phyloP scores from a whole-genome alignment of 129 eudicot species.

The Flaveria bidentis region DNA sequence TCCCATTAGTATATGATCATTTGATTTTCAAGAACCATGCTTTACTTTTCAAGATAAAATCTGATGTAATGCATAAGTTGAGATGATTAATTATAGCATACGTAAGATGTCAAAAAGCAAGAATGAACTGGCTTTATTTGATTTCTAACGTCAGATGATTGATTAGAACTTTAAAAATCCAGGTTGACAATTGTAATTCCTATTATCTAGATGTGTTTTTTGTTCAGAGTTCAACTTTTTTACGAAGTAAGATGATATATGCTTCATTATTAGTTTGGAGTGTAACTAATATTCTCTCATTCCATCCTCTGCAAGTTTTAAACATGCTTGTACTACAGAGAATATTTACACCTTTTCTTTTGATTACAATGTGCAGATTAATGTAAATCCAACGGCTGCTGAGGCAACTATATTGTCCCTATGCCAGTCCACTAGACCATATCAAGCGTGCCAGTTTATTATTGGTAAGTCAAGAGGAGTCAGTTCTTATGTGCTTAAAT shows the following conservation, averaged over 20 bases:
- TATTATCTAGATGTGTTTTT: conserved; percentile 17
- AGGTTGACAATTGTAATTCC: conserved; percentile 6
- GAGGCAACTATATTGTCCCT: conserved; percentile 89
- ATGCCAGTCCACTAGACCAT: conserved; percentile 80
- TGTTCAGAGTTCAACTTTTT: conserved; percentile 16
- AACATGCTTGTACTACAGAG: conserved; percentile 6
- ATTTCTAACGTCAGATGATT: neutral
- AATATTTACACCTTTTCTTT: conserved; percentile 6
- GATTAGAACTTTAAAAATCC: conserved; percentile 11
- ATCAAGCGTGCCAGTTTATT: conserved; percentile 81
- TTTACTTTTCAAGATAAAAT: conserved; percentile 11
- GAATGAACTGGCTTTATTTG: conserved; percentile 12
- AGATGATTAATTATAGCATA: neutral
- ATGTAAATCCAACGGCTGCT: conserved; percentile 82
- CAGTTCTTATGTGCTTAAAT: conserved; percentile 15
- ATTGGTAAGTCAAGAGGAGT: conserved; percentile 63
- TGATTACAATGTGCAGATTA: conserved; percentile 55
- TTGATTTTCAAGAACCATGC: neutral
- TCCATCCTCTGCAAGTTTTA: neutral
- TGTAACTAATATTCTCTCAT: neutral
- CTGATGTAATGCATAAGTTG: neutral
- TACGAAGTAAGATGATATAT: neutral
- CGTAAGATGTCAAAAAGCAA: neutral
- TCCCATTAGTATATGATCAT: neutral
- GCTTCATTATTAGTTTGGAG: conserved; percentile 17